Evolutionary conservation across 2,329 filamentous ascomycete species (phyloP).

Genomic region (Rutstroemia sp.): DNA sequence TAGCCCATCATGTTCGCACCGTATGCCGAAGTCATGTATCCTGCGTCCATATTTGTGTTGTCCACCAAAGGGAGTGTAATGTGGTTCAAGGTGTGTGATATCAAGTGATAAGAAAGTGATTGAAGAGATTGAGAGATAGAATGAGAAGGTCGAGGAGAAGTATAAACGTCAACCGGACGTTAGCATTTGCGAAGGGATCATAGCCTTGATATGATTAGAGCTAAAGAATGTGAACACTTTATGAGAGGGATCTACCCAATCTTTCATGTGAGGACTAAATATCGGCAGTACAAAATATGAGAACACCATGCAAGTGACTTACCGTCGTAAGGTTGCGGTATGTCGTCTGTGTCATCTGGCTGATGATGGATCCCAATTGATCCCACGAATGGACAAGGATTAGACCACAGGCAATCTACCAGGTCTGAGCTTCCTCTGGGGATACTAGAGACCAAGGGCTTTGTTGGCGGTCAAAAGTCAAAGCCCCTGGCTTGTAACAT

Average conservation of each 20-base stretch:
- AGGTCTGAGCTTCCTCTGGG: conserved; percentile 30
- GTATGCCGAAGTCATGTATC: conserved; percentile 14
- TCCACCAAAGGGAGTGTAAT: background rate
- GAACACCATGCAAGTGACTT: conserved; percentile 27
- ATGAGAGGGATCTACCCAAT: conserved; percentile 19
- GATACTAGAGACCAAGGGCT: conserved; percentile 18
- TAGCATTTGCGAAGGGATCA: conserved; percentile 15
- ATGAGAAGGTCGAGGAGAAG: conserved; percentile 6
- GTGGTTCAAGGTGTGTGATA: background rate
- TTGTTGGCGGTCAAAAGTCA: conserved; percentile 27
- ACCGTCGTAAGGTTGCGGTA: conserved; percentile 25
- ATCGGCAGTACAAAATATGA: conserved; percentile 26
- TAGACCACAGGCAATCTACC: conserved; percentile 15
- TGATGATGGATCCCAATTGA: conserved; percentile 20
- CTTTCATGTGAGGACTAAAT: conserved; percentile 25
- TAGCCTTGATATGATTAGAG: conserved; percentile 15
- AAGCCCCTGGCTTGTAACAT: conserved; percentile 26
- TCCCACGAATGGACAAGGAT: conserved; percentile 21
- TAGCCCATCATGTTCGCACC: conserved; percentile 26
- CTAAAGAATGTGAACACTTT: conserved; percentile 14
- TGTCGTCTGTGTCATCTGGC: conserved; percentile 31
- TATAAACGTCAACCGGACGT: conserved; percentile 13
- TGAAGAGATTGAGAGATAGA: background rate
- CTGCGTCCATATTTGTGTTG: conserved; percentile 23
- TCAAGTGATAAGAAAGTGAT: background rate